Evolutionary conservation across 1,284 basidiomycete species (phyloP), one percentile per base, ranked within the genome.

Genomic region (Puccinia horiana): DNA sequence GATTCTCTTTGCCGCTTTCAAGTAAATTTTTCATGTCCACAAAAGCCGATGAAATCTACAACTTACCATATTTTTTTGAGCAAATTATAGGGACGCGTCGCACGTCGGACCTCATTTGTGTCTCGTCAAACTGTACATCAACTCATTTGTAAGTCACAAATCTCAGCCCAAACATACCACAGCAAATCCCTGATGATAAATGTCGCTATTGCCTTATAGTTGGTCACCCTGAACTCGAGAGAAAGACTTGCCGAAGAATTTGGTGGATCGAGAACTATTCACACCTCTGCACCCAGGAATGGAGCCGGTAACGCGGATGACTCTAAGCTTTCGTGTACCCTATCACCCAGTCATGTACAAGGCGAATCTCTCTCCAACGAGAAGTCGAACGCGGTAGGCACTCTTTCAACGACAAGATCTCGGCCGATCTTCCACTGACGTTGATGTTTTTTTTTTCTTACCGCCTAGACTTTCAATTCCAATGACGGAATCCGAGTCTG

Each of bases 81-180:
- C 58, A 54, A n/a, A 29, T 14, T 11, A 26, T 37, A 79, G 74
- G 16, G 47, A 76, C 40, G 58, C 74, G 14, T 82, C 73, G 32
- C 83, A 84, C 52, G 79, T 83, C 14, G 69, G 70, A 16, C 63
- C 78, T 29, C 83, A 84, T 82, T 63, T 84, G 11, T 83, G 83
- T 61, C 61, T 84, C 9, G 63, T 82, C 32, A 84, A 84, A 58
- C 79, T 83, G 5, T 84, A 84, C 76, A 78, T 83, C 52, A 84
- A 83, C 75, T 84, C 84, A 9, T 82, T 83, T n/a, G 82, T 84
- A 9, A 81, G 82, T 42, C 63, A 18, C 73, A 32, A 29, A 56
- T 70, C 40, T 2, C 11, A 58, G 18, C 20, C 9, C 14, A 9
- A 14, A 32, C 20, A n/a, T 40, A 42, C 16, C 23, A 42, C 9